phyloP scores from a whole-genome alignment of 176 grass and related monocot genomes.

The Chrysopogon serrulatus region DNA sequence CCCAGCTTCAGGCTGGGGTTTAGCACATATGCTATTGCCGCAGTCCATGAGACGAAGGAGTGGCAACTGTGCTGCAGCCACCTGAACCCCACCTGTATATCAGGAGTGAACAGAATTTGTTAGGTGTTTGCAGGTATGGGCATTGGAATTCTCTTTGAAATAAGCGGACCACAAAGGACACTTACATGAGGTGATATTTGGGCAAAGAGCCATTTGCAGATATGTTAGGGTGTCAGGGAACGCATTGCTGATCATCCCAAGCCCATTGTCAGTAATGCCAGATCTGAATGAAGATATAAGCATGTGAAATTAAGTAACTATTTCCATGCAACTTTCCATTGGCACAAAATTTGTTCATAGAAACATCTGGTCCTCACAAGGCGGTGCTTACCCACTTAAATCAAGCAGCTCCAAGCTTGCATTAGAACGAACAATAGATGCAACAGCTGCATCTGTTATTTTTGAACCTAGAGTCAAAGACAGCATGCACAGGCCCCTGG shows the following conservation, averaged over 20 bases:
- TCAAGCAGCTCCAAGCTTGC: slow-evolving; percentile 78
- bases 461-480: slow-evolving; percentile 68
- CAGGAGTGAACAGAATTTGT: neutral
- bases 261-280: slow-evolving; percentile 75
- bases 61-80: slow-evolving; percentile 66
- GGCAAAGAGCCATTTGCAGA: slow-evolving; percentile 64
- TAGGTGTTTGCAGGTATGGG: neutral
- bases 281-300: slow-evolving; percentile 60
- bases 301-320: neutral
- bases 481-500: slow-evolving; percentile 64
- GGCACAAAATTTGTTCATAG: neutral
- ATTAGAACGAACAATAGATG: slow-evolving; percentile 68
- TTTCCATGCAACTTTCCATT: neutral
- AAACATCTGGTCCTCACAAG: neutral
- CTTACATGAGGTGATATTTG: slow-evolving; percentile 89
- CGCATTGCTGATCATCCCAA: slow-evolving; percentile 80
- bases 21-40: slow-evolving; percentile 60
- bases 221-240: slow-evolving; percentile 54
- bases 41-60: slow-evolving; percentile 84
- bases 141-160: neutral
- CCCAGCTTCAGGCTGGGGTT: slow-evolving; percentile 29
- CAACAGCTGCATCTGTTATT: slow-evolving; percentile 92
- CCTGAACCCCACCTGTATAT: slow-evolving; percentile 67
- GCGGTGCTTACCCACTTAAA: slow-evolving; percentile 69
- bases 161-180: neutral